A percentile compares a stretch with the other conserved stretches of the same genome.
Conservation (phyloP, 2,329 filamentous ascomycete species). For the Aspergillus ruber region DNA sequence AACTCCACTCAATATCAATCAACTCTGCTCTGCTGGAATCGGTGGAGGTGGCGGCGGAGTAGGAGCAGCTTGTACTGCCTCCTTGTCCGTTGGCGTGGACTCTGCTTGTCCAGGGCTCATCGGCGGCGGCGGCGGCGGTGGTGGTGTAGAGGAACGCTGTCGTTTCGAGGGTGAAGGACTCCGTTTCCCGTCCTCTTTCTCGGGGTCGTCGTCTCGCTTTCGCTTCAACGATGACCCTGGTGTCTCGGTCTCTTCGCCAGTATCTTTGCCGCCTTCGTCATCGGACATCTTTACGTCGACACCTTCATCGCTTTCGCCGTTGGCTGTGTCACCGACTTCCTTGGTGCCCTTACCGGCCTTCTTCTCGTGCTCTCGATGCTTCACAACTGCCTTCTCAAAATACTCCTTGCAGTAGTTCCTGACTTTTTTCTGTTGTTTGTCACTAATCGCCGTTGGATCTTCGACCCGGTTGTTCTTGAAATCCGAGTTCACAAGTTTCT, state of each 20-base stretch:
- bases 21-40: conserved; percentile 17
- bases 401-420: conserved; percentile 79
- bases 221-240: conserved; percentile 47
- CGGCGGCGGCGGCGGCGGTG: conserved; percentile 29
- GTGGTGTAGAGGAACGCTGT: conserved; percentile 42
- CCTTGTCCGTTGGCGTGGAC: conserved; percentile 13
- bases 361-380: conserved; percentile 63
- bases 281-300: conserved; percentile 37
- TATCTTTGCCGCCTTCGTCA: conserved; percentile 26
- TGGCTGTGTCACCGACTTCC: conserved; percentile 15
- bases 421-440: conserved; percentile 74
- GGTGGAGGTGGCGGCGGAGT: conserved; percentile 29
- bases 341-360: conserved; percentile 46
- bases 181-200: conserved; percentile 23
- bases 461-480: conserved; percentile 84
- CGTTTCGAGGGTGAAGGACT: conserved; percentile 49
- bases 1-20: no score
- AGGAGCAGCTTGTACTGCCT: conserved; percentile 14
- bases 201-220: conserved; percentile 50
- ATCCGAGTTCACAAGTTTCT: conserved; percentile 85
- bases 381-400: conserved; percentile 76
- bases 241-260: conserved; percentile 2
- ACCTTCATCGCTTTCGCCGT: conserved; percentile 11
- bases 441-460: conserved; percentile 68
- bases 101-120: conserved; percentile 14